These are phyloP conservation scores for Wickerhamomyces bovis DNA, from an alignment of 805 yeast genomes.

Conservation along the genomic window DNA sequence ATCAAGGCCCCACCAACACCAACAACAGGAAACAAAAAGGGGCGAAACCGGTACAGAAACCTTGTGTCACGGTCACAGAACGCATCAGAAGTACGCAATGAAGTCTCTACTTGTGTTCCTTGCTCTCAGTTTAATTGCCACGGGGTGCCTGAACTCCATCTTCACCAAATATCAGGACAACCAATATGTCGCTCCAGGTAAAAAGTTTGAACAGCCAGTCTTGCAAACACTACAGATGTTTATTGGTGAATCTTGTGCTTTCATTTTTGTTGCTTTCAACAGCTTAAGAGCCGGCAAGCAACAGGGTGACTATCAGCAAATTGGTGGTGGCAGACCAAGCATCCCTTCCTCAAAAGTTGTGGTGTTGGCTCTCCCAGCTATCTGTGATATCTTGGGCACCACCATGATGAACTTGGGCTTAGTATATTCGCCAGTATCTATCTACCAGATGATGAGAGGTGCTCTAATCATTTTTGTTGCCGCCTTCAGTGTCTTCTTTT, in stretches of 20 bases:
- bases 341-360: slow-evolving; percentile 25
- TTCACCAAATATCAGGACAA: slow-evolving; percentile 72
- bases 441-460: slow-evolving; percentile 85
- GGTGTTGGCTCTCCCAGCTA: slow-evolving; percentile 53
- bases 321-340: slow-evolving; percentile 9
- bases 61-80: too few relatives aligned
- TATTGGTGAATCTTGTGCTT: slow-evolving; percentile 57
- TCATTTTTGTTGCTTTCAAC: slow-evolving; percentile 32
- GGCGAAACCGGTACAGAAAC: too few relatives aligned
- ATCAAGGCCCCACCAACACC: background rate
- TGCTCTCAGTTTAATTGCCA: slow-evolving; percentile 47
- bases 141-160: slow-evolving; percentile 71
- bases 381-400: slow-evolving; percentile 68
- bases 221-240: slow-evolving; percentile 80
- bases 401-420: slow-evolving; percentile 74
- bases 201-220: slow-evolving; percentile 68
- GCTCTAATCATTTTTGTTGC: slow-evolving; percentile 74
- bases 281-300: slow-evolving; percentile 8
- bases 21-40: too few relatives aligned
- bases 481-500: slow-evolving; percentile 55
- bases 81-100: slow-evolving; percentile 6
- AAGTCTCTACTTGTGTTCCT: slow-evolving; percentile 9
- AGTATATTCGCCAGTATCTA: slow-evolving; percentile 67
- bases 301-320: slow-evolving; percentile 1
- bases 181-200: slow-evolving; percentile 53